Conservation (phyloP, 495 filamentous ascomycete genomes). For the Aspergillus haitiensis region DNA sequence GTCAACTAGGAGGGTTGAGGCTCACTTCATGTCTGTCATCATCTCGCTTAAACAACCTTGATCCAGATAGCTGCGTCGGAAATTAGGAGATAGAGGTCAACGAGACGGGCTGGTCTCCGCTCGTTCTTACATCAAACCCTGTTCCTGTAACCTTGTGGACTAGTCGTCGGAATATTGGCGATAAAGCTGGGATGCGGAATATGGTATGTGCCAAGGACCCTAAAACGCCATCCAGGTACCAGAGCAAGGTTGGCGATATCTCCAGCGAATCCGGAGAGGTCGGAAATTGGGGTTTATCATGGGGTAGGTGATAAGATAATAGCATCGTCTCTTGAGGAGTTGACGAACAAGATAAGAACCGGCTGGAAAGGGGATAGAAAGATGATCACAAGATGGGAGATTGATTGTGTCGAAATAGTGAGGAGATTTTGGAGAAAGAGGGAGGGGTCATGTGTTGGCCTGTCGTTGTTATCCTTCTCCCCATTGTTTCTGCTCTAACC, state of each 20-base stretch:
- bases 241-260: constrained; percentile 8
- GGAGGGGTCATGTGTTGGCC: too few relatives aligned
- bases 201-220: neutral
- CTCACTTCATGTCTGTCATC: too few relatives aligned
- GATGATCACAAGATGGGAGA: neutral
- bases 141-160: neutral
- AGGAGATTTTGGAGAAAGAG: too few relatives aligned
- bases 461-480: too few relatives aligned
- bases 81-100: too few relatives aligned
- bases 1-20: neutral
- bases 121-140: neutral
- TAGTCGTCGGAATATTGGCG: neutral
- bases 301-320: constrained; percentile 14
- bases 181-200: neutral
- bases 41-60: too few relatives aligned
- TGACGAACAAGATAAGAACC: neutral
- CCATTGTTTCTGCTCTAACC: too few relatives aligned
- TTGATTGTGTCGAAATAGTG: too few relatives aligned
- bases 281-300: constrained; percentile 10
- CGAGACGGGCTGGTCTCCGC: too few relatives aligned
- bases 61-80: too few relatives aligned
- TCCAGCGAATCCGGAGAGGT: constrained; percentile 17
- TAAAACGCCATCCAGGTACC: neutral
- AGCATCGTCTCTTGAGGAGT: neutral
- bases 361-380: neutral